Conservation (phyloP, 257 asterid genomes). For the Nicotiana knightiana region DNA sequence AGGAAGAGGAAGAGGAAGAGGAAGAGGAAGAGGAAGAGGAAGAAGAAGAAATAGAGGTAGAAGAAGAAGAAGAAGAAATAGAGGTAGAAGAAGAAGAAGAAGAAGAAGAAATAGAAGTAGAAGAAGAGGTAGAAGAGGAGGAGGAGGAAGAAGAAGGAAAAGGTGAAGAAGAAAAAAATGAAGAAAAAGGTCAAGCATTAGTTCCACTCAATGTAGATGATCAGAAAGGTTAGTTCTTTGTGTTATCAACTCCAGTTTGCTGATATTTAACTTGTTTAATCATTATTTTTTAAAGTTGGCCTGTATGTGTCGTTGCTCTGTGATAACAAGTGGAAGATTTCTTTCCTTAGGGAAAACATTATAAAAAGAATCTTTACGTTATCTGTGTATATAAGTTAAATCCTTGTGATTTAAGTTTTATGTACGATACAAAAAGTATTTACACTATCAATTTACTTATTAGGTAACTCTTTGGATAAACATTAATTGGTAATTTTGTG, state of each 20-base stretch:
- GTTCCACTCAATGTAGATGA: not conserved
- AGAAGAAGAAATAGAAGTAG: not conserved
- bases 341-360: too few species aligned
- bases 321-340: too few species aligned
- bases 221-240: not conserved
- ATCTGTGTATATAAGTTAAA: too few species aligned
- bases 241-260: not conserved
- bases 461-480: too few species aligned
- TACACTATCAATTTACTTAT: too few species aligned
- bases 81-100: not conserved
- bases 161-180: not conserved
- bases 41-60: slow-evolving; percentile 5
- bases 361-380: too few species aligned
- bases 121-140: not conserved
- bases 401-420: too few species aligned
- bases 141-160: not conserved
- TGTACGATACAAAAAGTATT: too few species aligned
- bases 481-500: too few species aligned
- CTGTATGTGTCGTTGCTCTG: too few species aligned
- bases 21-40: slow-evolving; percentile 14
- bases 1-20: slow-evolving; percentile 3
- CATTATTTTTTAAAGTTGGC: not conserved
- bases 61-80: not conserved
- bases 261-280: not conserved
- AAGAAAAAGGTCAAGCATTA: not conserved